phyloP scores from a whole-genome alignment of 345 rosid species.

The Citrus reticulata region DNA sequence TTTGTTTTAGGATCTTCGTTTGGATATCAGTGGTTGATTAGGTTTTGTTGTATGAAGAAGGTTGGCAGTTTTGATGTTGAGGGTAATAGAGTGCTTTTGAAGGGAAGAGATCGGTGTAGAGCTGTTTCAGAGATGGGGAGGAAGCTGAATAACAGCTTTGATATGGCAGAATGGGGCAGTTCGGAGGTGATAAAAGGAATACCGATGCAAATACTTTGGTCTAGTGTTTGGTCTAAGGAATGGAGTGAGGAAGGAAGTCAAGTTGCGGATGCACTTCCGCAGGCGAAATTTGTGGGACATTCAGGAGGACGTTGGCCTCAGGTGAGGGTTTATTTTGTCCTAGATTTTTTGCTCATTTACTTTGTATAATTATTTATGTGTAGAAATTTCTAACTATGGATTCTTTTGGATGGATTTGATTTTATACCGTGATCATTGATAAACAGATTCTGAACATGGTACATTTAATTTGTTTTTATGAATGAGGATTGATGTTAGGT shows the following conservation, averaged over 20 bases:
- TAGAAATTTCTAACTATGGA: background rate
- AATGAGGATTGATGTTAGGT: background rate
- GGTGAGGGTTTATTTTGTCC: conserved; percentile 39
- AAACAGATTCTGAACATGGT: background rate
- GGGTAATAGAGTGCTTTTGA: conserved; percentile 70
- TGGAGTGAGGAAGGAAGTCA: conserved; percentile 65
- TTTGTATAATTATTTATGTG: background rate
- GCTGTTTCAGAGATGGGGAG: conserved; percentile 54
- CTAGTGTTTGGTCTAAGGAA: conserved; percentile 53
- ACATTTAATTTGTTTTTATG: background rate
- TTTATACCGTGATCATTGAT: background rate
- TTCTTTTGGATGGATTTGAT: background rate
- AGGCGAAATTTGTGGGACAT: conserved; percentile 62
- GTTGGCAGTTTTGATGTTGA: conserved; percentile 45
- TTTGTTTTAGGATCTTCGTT: conserved; percentile 45
- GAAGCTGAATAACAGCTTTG: conserved; percentile 74
- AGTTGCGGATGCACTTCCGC: conserved; percentile 65
- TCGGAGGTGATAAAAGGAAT: conserved; percentile 48
- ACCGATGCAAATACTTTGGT: conserved; percentile 85
- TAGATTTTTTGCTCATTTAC: background rate
- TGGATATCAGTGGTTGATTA: conserved; percentile 46
- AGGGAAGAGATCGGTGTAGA: conserved; percentile 65
- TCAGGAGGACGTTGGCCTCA: conserved; percentile 92
- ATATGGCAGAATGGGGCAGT: conserved; percentile 72
- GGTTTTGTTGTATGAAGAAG: conserved; percentile 54